Conservation (phyloP, 805 yeast genomes). For the Pichia pseudocactophila region DNA sequence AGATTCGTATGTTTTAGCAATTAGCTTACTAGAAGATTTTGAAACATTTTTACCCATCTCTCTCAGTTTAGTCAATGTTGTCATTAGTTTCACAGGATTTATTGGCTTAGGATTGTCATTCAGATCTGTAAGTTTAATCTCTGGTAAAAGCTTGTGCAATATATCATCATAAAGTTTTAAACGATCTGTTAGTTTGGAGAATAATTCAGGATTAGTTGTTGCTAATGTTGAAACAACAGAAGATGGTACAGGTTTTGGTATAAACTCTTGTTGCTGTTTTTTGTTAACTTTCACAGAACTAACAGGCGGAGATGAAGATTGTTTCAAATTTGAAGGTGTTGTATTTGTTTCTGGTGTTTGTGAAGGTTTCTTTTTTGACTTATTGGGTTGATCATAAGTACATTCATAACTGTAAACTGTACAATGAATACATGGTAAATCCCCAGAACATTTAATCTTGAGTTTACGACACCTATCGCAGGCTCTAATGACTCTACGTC, state of each 20-base stretch:
- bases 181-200: slow-evolving; percentile 26
- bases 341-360: not conserved
- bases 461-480: slow-evolving; percentile 44
- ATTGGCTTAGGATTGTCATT: slow-evolving; percentile 27
- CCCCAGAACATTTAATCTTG: slow-evolving; percentile 46
- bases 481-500: slow-evolving; percentile 37
- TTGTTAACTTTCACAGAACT: slow-evolving; percentile 3
- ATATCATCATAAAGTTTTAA: slow-evolving; percentile 27
- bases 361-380: slow-evolving; percentile 28
- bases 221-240: slow-evolving; percentile 7
- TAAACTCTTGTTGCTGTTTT: too few species aligned
- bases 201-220: slow-evolving; percentile 17
- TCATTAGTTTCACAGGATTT: slow-evolving; percentile 26
- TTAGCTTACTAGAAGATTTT: slow-evolving; percentile 14
- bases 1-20: slow-evolving; percentile 21
- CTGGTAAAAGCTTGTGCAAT: slow-evolving; percentile 25
- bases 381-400: slow-evolving; percentile 66
- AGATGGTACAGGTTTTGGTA: too few species aligned
- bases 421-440: slow-evolving; percentile 47
- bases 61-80: slow-evolving; percentile 23
- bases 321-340: not conserved
- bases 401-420: slow-evolving; percentile 82
- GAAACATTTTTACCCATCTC: slow-evolving; percentile 17
- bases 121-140: slow-evolving; percentile 24
- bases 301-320: not conserved